Percentiles rank a stretch among this genome's conserved stretches.
Evolutionary conservation across 2,329 filamentous ascomycete genomes (phyloP).

Genomic region (Lithohypha guttulata): DNA sequence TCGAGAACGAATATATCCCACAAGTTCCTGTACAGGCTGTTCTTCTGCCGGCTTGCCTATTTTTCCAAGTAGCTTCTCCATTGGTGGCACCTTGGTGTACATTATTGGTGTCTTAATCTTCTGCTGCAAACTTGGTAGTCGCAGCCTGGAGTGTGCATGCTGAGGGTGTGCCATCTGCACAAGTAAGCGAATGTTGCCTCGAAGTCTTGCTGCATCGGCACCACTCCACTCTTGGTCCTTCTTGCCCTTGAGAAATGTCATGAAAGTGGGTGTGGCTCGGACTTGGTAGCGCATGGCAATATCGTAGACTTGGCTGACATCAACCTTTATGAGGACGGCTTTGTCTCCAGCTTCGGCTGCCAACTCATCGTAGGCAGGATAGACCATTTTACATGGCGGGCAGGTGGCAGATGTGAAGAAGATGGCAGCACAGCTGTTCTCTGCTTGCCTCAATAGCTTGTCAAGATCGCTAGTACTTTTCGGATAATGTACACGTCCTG

Average conservation of each 20-base stretch:
- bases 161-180: slow-evolving; percentile 62
- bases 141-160: slow-evolving; percentile 64
- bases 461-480: slow-evolving; percentile 51
- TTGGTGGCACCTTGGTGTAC: slow-evolving; percentile 68
- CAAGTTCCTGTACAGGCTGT: slow-evolving; percentile 52
- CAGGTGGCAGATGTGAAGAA: slow-evolving; percentile 92
- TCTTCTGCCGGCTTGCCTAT: slow-evolving; percentile 55
- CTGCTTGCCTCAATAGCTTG: slow-evolving; percentile 47
- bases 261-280: slow-evolving; percentile 74
- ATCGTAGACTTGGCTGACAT: slow-evolving; percentile 55
- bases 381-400: slow-evolving; percentile 70
- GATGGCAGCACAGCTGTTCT: slow-evolving; percentile 61
- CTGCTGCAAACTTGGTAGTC: slow-evolving; percentile 58
- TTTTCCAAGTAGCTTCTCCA: slow-evolving; percentile 71
- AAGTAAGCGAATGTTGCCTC: slow-evolving; percentile 61
- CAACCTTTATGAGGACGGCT: slow-evolving; percentile 69
- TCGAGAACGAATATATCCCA: slow-evolving; percentile 59
- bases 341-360: slow-evolving; percentile 61
- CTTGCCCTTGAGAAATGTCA: slow-evolving; percentile 67
- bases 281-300: slow-evolving; percentile 57
- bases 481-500: slow-evolving; percentile 49
- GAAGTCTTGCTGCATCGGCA: slow-evolving; percentile 57
- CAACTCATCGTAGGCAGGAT: slow-evolving; percentile 70
- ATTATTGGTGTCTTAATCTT: slow-evolving; percentile 56
- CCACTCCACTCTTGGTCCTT: slow-evolving; percentile 74